A percentile compares a stretch with the other conserved stretches of the same genome.
Evolutionary conservation across 1,284 basidiomycete genomes (phyloP).

Genomic region (Cutaneotrichosporon sp.): DNA sequence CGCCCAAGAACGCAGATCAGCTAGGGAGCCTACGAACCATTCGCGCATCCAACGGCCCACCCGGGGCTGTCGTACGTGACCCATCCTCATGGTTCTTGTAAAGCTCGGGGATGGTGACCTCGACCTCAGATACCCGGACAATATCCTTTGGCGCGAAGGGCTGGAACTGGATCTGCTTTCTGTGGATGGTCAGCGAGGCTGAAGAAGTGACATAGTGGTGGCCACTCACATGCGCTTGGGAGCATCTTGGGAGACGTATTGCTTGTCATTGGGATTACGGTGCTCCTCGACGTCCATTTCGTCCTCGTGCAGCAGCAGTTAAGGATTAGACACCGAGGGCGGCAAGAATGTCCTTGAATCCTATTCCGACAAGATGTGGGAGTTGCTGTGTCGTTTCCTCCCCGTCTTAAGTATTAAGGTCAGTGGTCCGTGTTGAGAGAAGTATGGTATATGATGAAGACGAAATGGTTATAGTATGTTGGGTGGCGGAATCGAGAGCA

Average conservation of each 20-base stretch:
- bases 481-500: no score
- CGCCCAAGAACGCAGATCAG: neutral
- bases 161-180: slow-evolving; percentile 91
- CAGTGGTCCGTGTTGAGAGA: no score
- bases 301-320: neutral
- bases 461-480: no score
- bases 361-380: no score
- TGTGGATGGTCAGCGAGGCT: slow-evolving; percentile 47
- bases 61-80: slow-evolving; percentile 65
- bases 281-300: slow-evolving; percentile 20
- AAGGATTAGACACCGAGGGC: no score
- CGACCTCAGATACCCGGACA: slow-evolving; percentile 88
- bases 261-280: slow-evolving; percentile 56
- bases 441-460: no score
- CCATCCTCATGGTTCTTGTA: slow-evolving; percentile 59
- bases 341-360: no score
- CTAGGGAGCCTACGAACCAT: slow-evolving; percentile 55
- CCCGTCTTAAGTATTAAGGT: no score
- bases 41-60: slow-evolving; percentile 84
- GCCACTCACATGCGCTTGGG: slow-evolving; percentile 87
- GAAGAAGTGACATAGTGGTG: no score
- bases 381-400: no score
- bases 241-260: slow-evolving; percentile 75
- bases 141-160: slow-evolving; percentile 87
- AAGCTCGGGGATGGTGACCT: slow-evolving; percentile 83